These are phyloP conservation scores for Thecaphora thlaspeos DNA, from an alignment of 1,284 basidiomycete species.

Conservation along the genomic window DNA sequence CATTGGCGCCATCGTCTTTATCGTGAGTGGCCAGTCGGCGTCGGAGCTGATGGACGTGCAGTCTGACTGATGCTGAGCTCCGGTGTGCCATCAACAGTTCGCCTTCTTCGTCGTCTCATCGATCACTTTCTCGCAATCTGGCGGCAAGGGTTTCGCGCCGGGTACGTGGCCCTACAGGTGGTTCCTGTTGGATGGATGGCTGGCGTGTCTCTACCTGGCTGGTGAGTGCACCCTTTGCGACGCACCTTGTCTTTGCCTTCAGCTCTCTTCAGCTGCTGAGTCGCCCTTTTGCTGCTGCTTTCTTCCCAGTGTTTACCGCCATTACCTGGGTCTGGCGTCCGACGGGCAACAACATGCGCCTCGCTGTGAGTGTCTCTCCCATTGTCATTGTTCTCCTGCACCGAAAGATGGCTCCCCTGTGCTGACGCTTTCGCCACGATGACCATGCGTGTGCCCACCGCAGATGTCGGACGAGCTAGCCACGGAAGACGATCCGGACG, in stretches of 20 bases:
- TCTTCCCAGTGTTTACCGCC: slow-evolving; percentile 67
- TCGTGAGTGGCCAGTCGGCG: slow-evolving; percentile 62
- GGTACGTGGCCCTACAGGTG: slow-evolving; percentile 91
- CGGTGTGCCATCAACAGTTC: slow-evolving; percentile 8
- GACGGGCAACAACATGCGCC: slow-evolving; percentile 81
- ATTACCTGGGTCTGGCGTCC: slow-evolving; percentile 94
- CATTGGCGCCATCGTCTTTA: slow-evolving; percentile 76
- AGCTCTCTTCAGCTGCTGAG: too few relatives aligned
- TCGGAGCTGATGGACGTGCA: too few relatives aligned
- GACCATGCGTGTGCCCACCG: too few relatives aligned
- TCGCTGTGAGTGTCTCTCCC: slow-evolving; percentile 24
- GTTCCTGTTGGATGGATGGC: slow-evolving; percentile 96
- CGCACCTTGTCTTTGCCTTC: too few relatives aligned
- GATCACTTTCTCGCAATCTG: slow-evolving; percentile 82
- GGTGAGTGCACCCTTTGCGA: slow-evolving; percentile 6
- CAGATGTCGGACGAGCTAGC: slow-evolving; percentile 60
- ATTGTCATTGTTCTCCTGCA: background rate
- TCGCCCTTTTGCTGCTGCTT: too few relatives aligned
- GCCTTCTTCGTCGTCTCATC: slow-evolving; percentile 90
- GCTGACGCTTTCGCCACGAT: too few relatives aligned
- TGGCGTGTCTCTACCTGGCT: slow-evolving; percentile 65
- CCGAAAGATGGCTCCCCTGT: too few relatives aligned
- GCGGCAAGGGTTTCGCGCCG: slow-evolving; percentile 88
- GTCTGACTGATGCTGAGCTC: too few relatives aligned
- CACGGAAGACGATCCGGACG: slow-evolving; percentile 80